Base-by-base conservation (phyloP, 345 rosid species). In the Eucalyptus curtisii region DNA sequence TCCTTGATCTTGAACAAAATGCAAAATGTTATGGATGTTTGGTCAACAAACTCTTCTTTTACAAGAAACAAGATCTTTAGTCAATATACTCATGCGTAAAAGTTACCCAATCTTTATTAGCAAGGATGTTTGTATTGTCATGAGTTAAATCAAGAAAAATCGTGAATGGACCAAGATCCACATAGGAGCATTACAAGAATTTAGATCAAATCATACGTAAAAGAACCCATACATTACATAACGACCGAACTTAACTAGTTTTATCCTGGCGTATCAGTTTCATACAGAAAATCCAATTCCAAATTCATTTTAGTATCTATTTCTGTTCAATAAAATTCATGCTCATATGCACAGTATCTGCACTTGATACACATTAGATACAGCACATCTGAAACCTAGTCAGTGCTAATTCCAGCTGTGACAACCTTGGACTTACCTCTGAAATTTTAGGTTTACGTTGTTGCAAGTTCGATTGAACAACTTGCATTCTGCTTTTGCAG, bases 401-500 rank as follows among this genome's bases (percentile, higher is more conserved):
- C 9, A 76, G 84, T 37, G 87, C 87, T 59, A 13, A 47, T 49
- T 86, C 49, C 31, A 87, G 12, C 52, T 61, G 87, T 40, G 84
- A 85, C 66, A 47, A 66, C 59, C 52, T 64, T 47, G 45, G 66
- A 59, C 76, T 91, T 94, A 95, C 99, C 99, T 96, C 94, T 17
- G 66, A 86, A 86, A 90, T 94, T 91, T 94, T 95, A 81, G 95
- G 89, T 89, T 93, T 96, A 48, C 98, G 98, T 52, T 91, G 92
- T 84, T 95, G 94, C 90, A 96, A 91, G 47, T 93, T 95, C 27
- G 94, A 92, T 81, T 95, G 95, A 57, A 92, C 90, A 90, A 86
- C 94, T 91, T 90, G 92, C 53, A 88, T 47, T 90, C 95, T 96
- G 86, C 93, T 95, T 93, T 91, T 96, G 93, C 99, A 97, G 86